phyloP scores from a whole-genome alignment of 441 rosid species.

The Adansonia madagascariensis region DNA sequence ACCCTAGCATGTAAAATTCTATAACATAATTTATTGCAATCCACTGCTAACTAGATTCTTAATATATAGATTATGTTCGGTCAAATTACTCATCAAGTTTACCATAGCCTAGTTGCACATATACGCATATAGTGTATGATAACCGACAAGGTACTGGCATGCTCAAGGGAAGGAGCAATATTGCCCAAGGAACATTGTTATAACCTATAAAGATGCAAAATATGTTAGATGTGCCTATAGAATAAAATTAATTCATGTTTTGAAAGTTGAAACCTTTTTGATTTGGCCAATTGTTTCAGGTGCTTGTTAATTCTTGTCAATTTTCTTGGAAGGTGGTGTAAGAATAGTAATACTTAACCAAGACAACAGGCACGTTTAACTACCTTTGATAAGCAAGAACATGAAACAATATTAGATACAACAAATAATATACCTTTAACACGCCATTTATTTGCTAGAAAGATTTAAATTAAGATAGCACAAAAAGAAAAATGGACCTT shows the following conservation, averaged over 20 bases:
- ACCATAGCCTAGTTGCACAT: conserved; percentile 16
- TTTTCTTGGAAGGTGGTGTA: background rate
- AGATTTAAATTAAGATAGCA: background rate
- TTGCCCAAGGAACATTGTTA: conserved; percentile 1
- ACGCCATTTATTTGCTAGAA: conserved; percentile 15
- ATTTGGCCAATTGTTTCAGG: conserved; percentile 6
- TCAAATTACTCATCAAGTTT: conserved; percentile 11
- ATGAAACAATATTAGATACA: conserved; percentile 1
- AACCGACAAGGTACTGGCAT: conserved; percentile 9
- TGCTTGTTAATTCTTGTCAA: background rate
- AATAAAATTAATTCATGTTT: conserved; percentile 3
- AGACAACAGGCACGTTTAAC: conserved; percentile 18
- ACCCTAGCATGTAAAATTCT: conserved; percentile 4
- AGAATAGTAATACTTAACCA: conserved; percentile 10
- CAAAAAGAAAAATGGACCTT: background rate
- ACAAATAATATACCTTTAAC: background rate
- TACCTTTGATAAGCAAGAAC: conserved; percentile 20
- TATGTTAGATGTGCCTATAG: background rate
- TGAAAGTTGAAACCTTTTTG: background rate
- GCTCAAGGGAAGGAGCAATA: conserved; percentile 4
- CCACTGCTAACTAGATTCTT: conserved; percentile 17
- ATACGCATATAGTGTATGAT: background rate
- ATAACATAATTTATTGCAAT: background rate
- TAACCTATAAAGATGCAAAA: conserved; percentile 12
- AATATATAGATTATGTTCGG: conserved; percentile 2